These are phyloP conservation scores for Mycena filopes DNA, from an alignment of 768 basidiomycete genomes.

Conservation along the genomic window DNA sequence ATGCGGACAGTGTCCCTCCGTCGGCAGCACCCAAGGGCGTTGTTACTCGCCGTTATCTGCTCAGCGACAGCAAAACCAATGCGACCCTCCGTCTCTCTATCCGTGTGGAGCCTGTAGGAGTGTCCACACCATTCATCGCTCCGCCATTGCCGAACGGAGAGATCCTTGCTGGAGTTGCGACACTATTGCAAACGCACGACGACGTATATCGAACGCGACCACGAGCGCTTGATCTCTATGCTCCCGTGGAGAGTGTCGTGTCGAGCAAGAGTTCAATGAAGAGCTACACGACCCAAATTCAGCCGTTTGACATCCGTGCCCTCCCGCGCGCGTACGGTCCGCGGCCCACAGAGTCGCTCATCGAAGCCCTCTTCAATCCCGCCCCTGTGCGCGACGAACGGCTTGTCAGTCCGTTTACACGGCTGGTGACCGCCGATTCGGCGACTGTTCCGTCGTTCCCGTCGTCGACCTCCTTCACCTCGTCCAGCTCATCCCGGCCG, in stretches of 20 bases:
- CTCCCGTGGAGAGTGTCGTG: conserved; percentile 9
- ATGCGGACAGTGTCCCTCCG: conserved; percentile 52
- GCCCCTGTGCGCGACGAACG: conserved; percentile 55
- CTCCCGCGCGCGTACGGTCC: conserved; percentile 68
- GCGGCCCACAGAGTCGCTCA: conserved; percentile 76
- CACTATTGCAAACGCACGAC: conserved; percentile 54
- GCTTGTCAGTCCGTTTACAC: conserved; percentile 55
- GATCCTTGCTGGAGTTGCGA: conserved; percentile 74
- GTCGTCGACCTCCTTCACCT: conserved; percentile 5
- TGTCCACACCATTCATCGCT: conserved; percentile 55
- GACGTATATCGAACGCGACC: conserved; percentile 65
- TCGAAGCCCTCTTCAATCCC: conserved; percentile 86
- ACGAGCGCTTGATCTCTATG: conserved; percentile 59
- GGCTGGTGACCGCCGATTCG: conserved; percentile 21
- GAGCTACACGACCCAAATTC: conserved; percentile 6
- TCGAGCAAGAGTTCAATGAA: conserved; percentile 14
- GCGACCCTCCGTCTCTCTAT: conserved; percentile 79
- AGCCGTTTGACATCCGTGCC: conserved; percentile 49
- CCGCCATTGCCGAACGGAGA: conserved; percentile 80
- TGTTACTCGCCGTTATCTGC: conserved; percentile 74
- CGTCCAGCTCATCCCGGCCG: conserved; percentile 17
- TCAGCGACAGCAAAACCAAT: conserved; percentile 82
- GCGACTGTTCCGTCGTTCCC: conserved; percentile 8
- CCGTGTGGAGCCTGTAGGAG: conserved; percentile 51
- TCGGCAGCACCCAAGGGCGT: conserved; percentile 47